Conservation (phyloP, 768 basidiomycete species). For the Amanita muscaria region DNA sequence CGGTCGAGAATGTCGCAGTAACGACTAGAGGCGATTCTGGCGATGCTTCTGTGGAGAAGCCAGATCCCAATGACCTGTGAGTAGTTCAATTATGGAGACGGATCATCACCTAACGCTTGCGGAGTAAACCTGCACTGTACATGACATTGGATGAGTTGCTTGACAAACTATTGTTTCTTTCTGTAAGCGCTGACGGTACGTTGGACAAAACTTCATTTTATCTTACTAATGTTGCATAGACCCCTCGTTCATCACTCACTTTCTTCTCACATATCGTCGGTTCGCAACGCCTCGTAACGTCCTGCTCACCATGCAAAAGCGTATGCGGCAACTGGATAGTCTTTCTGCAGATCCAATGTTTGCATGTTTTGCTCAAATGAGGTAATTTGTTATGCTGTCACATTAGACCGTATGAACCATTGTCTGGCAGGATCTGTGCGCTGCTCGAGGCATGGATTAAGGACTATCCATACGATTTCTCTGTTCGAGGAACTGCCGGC, state of each 20-base stretch:
- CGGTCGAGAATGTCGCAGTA: neutral
- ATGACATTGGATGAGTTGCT: conserved; percentile 71
- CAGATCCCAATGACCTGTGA: conserved; percentile 38
- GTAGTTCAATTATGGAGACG: conserved; percentile 16
- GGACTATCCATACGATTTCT: conserved; percentile 72
- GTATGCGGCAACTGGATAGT: conserved; percentile 69
- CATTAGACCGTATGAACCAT: conserved; percentile 7
- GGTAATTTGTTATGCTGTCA: conserved; percentile 30
- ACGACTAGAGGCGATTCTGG: conserved; percentile 7
- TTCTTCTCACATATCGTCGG: conserved; percentile 75
- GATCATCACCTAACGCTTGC: conserved; percentile 6
- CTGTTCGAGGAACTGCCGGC: conserved; percentile 62
- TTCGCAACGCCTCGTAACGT: conserved; percentile 75
- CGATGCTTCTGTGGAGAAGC: conserved; percentile 20
- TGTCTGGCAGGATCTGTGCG: conserved; percentile 57
- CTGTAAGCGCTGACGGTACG: conserved; percentile 77
- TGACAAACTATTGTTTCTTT: conserved; percentile 74
- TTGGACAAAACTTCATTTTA: neutral
- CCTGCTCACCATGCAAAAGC: conserved; percentile 81
- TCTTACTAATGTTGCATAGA: conserved; percentile 34
- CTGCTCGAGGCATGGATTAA: conserved; percentile 72
- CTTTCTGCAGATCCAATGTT: conserved; percentile 76
- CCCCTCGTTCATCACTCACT: conserved; percentile 67
- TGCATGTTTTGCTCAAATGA: conserved; percentile 83
- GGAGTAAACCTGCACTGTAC: conserved; percentile 55